Percentiles rank a stretch among this genome's conserved stretches.
phyloP scores from a whole-genome alignment of 1,284 basidiomycete genomes.

The Lentinula novae-zelandiae region DNA sequence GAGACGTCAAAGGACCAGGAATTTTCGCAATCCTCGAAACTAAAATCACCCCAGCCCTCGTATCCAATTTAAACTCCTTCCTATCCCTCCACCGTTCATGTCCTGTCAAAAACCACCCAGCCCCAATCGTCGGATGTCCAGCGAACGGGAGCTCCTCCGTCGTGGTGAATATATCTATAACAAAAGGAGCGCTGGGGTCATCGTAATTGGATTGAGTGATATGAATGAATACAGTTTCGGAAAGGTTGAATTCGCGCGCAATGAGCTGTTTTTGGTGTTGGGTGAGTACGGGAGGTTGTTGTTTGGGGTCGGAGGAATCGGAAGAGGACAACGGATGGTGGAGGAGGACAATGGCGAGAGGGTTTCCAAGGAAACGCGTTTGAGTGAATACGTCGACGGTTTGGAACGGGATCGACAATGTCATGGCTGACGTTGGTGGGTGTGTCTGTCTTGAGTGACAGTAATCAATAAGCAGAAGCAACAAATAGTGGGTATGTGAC shows the following conservation, averaged over 20 bases:
- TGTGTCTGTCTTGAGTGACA: no score
- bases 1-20: conserved; percentile 8
- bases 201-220: conserved; percentile 12
- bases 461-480: no score
- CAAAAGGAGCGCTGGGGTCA: conserved; percentile 19
- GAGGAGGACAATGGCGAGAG: conserved; percentile 34
- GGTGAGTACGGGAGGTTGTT: conserved; percentile 19
- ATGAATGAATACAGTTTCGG: conserved; percentile 43
- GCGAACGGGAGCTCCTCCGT: conserved; percentile 39
- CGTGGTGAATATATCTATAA: conserved; percentile 40
- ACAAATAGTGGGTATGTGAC: no score
- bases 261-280: conserved; percentile 37
- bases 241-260: conserved; percentile 44
- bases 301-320: conserved; percentile 24
- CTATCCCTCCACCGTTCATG: not conserved
- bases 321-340: not conserved
- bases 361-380: conserved; percentile 37
- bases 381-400: conserved; percentile 37
- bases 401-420: not conserved
- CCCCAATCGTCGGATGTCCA: conserved; percentile 41
- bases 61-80: conserved; percentile 28
- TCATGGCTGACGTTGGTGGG: no score
- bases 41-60: conserved; percentile 38
- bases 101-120: conserved; percentile 19
- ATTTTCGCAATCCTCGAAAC: conserved; percentile 16